These are phyloP conservation scores for Corymbia calophylla DNA, from an alignment of 441 rosid species.

Conservation along the genomic window DNA sequence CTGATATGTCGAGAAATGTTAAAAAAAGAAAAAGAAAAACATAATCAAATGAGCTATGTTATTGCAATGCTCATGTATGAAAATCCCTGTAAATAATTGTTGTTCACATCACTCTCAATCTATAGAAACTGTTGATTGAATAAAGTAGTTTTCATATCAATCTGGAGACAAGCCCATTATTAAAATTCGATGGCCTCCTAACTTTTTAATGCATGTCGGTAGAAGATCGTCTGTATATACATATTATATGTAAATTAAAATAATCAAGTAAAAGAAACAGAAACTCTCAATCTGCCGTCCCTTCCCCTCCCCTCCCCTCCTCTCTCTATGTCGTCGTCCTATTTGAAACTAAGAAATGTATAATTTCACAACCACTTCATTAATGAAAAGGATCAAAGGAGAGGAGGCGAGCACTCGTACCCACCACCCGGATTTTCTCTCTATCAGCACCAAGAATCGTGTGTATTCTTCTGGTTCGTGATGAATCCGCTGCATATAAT, in stretches of 20 bases:
- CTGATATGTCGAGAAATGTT: not conserved
- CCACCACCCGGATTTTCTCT: not conserved
- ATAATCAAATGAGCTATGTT: not conserved
- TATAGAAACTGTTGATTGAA: not conserved
- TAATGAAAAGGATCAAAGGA: not conserved
- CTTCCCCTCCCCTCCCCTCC: no score
- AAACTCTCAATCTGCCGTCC: not conserved
- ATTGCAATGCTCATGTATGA: not conserved
- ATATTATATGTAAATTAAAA: not conserved
- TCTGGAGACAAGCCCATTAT: not conserved
- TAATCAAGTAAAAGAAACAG: not conserved
- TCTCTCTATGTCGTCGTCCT: not conserved
- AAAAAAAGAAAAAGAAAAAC: not conserved
- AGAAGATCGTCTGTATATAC: not conserved
- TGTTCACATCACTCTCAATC: not conserved
- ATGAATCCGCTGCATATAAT: not conserved
- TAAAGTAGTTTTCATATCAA: not conserved
- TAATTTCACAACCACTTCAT: slow-evolving; percentile 8
- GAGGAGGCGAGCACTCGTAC: not conserved
- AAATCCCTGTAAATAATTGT: not conserved
- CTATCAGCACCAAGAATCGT: not conserved
- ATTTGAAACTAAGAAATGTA: not conserved
- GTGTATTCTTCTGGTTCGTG: not conserved
- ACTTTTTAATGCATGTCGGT: not conserved
- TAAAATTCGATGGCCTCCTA: not conserved